Evolutionary conservation across 2,329 filamentous ascomycete genomes (phyloP), one percentile per base, ranked within the genome.

Genomic region (Sporothrix variecibatus): DNA sequence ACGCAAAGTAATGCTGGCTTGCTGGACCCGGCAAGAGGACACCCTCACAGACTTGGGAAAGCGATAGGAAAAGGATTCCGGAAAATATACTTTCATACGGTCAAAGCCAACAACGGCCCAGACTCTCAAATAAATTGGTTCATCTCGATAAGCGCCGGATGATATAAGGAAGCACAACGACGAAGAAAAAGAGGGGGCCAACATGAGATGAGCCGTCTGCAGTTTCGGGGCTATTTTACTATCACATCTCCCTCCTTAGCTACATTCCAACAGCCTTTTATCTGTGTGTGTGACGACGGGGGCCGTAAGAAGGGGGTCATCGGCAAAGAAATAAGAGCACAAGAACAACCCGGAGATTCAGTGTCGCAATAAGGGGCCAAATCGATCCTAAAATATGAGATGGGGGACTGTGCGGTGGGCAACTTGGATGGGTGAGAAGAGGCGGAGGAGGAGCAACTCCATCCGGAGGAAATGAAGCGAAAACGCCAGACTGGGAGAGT

Each of bases 61-160:
- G 23, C 26, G 9, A 26, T 23, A 23, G 51, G 51, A 12, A 15
- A 26, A 56, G 51, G 51, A 56, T 2, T 9, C 51, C 11, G 23
- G 43, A 20, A 20, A 49, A 49, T 56, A 56, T 28, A 12, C 34
- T 34, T 34, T 3, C 1, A n/a, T 51, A n/a, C 4, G 26, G 28
- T 26, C 53, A 58, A 60, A 8, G 7, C 56, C 28, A 34, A 49
- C 51, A 56, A 23, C 9, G 51, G 60, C 60, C 60, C 34, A 64
- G 60, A 43, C 34, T 40, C 31, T 0, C 60, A 40, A 40, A 64
- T 40, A 64, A 23, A 64, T 40, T 40, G 20, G 60, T 64, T 64
- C n/a, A 64, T 64, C 60, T 64, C 60, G 60, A 64, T 40, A 64
- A 64, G 60, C 60, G 60, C 34, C 60, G 11, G 60, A 5, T 7